A percentile compares a stretch with the other conserved stretches of the same genome.
These are phyloP conservation scores for Fusarium sp. DNA, from an alignment of 2,329 filamentous ascomycete species.

Conservation along the genomic window DNA sequence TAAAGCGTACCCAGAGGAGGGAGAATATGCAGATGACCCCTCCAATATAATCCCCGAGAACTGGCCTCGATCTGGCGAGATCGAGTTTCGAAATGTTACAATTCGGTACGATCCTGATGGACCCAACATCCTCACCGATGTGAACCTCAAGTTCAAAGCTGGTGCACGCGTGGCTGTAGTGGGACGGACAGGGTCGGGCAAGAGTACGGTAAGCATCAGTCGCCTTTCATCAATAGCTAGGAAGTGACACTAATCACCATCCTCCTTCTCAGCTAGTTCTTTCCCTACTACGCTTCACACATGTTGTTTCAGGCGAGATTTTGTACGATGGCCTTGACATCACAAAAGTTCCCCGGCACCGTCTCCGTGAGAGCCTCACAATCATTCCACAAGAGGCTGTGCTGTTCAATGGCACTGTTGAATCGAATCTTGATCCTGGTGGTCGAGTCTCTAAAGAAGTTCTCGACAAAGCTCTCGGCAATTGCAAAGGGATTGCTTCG, in stretches of 20 bases:
- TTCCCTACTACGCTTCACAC: conserved; percentile 67
- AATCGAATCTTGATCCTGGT: conserved; percentile 74
- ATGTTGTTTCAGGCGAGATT: conserved; percentile 65
- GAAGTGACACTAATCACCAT: conserved; percentile 17
- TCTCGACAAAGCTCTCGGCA: conserved; percentile 70
- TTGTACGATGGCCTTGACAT: conserved; percentile 70
- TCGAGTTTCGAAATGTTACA: conserved; percentile 66
- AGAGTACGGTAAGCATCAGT: conserved; percentile 75
- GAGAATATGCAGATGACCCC: conserved; percentile 58
- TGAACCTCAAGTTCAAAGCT: conserved; percentile 67
- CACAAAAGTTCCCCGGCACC: conserved; percentile 62
- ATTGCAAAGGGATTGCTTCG: conserved; percentile 71
- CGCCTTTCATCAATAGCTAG: neutral
- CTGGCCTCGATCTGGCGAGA: conserved; percentile 62
- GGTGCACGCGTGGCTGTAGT: conserved; percentile 84
- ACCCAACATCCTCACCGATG: conserved; percentile 63
- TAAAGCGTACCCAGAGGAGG: conserved; percentile 55
- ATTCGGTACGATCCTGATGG: conserved; percentile 63
- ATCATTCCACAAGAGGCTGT: conserved; percentile 72
- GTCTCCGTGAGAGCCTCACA: conserved; percentile 67
- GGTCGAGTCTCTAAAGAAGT: conserved; percentile 65
- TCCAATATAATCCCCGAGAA: conserved; percentile 56
- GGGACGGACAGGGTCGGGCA: conserved; percentile 85
- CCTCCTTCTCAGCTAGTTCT: conserved; percentile 59
- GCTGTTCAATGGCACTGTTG: conserved; percentile 66